Evolutionary conservation across 208 protist species (phyloP), one percentile per base, ranked within the genome.

Genomic region (Trypanosoma scelopori): DNA sequence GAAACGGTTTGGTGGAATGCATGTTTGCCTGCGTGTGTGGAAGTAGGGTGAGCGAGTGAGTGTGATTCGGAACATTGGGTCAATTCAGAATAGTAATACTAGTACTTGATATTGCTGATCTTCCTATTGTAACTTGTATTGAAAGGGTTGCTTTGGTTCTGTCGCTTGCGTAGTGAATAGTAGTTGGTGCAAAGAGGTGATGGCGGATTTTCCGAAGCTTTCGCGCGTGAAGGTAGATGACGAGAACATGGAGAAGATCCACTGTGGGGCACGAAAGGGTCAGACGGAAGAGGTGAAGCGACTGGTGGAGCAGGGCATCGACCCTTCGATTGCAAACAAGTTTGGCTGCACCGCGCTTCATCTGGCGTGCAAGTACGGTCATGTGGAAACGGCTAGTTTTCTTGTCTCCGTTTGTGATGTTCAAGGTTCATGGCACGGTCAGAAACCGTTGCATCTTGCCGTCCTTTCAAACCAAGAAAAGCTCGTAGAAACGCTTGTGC

Each of bases 211-310:
- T 67, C 87, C 50, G 69, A 87, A 70, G 41, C 45, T 91, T 5
- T 51, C 79, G 22, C 79, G 89, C 45, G 45, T 91, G 12, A 89
- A 90, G 62, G 64, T 74, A 3, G 89, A 95, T 70, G 89, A 95
- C 73, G 89, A 95, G 69, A 91, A 84, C 56, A 95, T 95, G 89
- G 89, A 95, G 61, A 91, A 90, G 65, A 78, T 95, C 37, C 89
- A 95, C 76, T 69, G 74, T 11, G 86, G 82, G 5, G 89, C 89
- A 2, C 84, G 89, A 46, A 93, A 89, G 55, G 87, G 85, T 1
- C 74, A 91, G 59, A 85, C 70, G 2, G 86, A 92, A 28, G 79
- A 92, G 63, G 80, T 95, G 25, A 72, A 74, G n/a, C 89, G 87
- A 12, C 71, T 95, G 1, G 84, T 95, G 30, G 80, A 76, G 30